Percentiles rank a stretch among this genome's conserved stretches.
These are phyloP conservation scores for Fusarium musae DNA, from an alignment of 2,329 filamentous ascomycete species.

Conservation along the genomic window DNA sequence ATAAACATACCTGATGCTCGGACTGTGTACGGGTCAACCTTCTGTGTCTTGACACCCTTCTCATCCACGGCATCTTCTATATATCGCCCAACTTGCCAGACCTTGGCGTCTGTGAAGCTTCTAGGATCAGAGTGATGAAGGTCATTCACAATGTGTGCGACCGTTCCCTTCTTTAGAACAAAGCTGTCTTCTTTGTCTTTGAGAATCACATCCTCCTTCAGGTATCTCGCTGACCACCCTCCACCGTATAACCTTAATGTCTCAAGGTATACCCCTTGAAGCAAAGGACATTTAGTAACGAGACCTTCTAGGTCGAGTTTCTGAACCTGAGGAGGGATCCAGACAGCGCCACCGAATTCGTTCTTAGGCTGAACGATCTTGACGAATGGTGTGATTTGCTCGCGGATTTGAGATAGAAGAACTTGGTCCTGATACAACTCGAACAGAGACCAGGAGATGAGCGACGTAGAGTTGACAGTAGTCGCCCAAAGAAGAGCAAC, in stretches of 20 bases:
- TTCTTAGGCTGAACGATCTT: constrained; percentile 48
- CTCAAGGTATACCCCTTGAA: constrained; percentile 55
- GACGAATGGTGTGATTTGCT: constrained; percentile 52
- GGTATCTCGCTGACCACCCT: constrained; percentile 46
- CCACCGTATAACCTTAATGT: constrained; percentile 54
- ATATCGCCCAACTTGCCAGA: constrained; percentile 52
- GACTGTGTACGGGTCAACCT: constrained; percentile 44
- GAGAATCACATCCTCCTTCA: constrained; percentile 49
- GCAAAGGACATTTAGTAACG: constrained; percentile 50
- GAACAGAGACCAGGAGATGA: constrained; percentile 55
- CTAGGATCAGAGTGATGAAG: constrained; percentile 51
- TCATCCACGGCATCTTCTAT: constrained; percentile 43
- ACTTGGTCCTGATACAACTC: constrained; percentile 54
- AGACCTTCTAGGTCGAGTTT: constrained; percentile 52
- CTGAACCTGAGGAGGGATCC: constrained; percentile 49
- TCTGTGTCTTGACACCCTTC: constrained; percentile 37
- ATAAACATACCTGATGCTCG: constrained; percentile 48
- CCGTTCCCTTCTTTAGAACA: constrained; percentile 50
- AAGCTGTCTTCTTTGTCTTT: constrained; percentile 44
- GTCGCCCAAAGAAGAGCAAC: constrained; percentile 53
- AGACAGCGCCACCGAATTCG: constrained; percentile 51
- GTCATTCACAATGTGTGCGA: constrained; percentile 49
- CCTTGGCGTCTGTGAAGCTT: constrained; percentile 47
- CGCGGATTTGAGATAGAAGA: constrained; percentile 52
- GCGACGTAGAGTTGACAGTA: constrained; percentile 52